Evolutionary conservation across 306 rosid species (phyloP), one percentile per base, ranked within the genome.

Genomic region (Cicer yamashitae): DNA sequence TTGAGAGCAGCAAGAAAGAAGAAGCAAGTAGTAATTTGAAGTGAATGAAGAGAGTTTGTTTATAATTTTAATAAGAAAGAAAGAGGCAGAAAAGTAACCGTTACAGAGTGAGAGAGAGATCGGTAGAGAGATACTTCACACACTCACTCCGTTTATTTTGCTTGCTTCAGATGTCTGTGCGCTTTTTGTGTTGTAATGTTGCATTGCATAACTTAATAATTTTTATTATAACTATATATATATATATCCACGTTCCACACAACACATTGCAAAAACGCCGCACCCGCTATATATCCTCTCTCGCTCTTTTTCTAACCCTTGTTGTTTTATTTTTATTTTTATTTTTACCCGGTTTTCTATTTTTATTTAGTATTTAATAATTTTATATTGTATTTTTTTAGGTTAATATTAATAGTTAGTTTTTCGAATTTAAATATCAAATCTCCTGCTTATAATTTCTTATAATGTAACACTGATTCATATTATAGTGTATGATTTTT

Each of bases 61-160:
- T 45, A 17, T 38, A 18, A 0, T 41, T 15, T 44, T 4, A 0
- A 5, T 25, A 10, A n/a, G n/a, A 20, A 46, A 22, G 11, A 7
- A 53, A 70, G 67, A 68, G 13, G 76, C 53, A 46, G 62, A 79
- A 81, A 88, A 79, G 73, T 85, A 89, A 88, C 86, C 93, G 90
- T 87, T 82, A 79, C 53, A 44, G 79, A 60, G 43, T 73, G 68
- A 76, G 84, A 60, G 43, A 75, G 68, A 76, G 84, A 82, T 84
- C 86, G 78, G 34, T 30, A 5, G 3, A 30, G 34, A 30, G 34
- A 73, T 71, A 64, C 44, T 10, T 12, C 70, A 54, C 15, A 45
- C 70, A 9, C 17, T 70, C 53, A 39, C 82, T 48, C 63, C 79
- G 61, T 56, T 30, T 54, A 22, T 38, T 53, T 22, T 14, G 44